Conservation (phyloP, 2,329 filamentous ascomycete genomes). For the Nothopassalora personata region DNA sequence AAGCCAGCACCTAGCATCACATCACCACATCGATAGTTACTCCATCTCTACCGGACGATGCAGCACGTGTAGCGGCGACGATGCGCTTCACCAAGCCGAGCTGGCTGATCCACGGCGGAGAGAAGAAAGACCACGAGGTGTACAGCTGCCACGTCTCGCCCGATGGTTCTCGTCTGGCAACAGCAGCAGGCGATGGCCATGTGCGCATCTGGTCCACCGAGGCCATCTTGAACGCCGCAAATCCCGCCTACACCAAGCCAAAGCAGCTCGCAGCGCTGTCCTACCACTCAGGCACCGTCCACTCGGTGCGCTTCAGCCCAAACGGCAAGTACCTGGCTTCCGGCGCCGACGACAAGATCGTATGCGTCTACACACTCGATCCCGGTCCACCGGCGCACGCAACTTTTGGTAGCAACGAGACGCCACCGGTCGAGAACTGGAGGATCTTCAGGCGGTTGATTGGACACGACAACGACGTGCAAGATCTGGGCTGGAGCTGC, state of each 20-base stretch:
- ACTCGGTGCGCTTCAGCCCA: conserved; percentile 92
- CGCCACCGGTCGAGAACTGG: conserved; percentile 95
- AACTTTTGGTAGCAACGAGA: conserved; percentile 80
- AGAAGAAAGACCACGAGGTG: conserved; percentile 97
- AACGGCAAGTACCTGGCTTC: conserved; percentile 94
- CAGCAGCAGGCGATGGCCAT: conserved; percentile 93
- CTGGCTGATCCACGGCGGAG: conserved; percentile 93
- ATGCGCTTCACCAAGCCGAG: conserved; percentile 78
- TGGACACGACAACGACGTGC: conserved; percentile 96
- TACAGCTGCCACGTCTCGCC: conserved; percentile 97
- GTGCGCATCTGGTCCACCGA: conserved; percentile 98
- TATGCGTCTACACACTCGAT: conserved; percentile 92
- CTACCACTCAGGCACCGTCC: conserved; percentile 95
- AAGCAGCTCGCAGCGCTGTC: conserved; percentile 97
- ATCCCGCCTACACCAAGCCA: conserved; percentile 67
- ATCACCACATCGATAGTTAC: not conserved
- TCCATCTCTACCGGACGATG: not conserved
- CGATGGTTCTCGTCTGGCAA: conserved; percentile 85
- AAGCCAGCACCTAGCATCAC: too few species aligned
- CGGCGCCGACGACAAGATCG: conserved; percentile 96
- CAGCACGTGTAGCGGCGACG: not conserved
- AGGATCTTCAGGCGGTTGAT: conserved; percentile 89
- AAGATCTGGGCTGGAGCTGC: conserved; percentile 93
- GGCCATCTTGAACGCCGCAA: conserved; percentile 75
- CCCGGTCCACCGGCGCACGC: conserved; percentile 69